Base-by-base conservation (phyloP, 805 yeast species). In the Hanseniaspora opuntiae region DNA sequence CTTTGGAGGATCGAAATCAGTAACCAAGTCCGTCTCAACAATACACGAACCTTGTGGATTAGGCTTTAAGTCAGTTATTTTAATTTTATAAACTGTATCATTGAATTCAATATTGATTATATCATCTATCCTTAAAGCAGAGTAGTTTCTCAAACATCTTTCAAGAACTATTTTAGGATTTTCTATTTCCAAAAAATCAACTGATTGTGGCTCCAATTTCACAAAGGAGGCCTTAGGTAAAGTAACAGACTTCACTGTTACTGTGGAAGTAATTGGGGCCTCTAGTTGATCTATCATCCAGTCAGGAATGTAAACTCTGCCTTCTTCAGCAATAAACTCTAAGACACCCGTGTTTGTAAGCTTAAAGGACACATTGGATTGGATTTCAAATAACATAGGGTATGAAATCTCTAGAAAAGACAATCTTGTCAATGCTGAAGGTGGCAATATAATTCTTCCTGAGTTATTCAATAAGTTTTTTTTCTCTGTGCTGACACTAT, bases 1-100 rank as follows among this genome's bases (percentile, higher is more conserved):
- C 5, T 90, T 96, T 0, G 99, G 99, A 2, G 98, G 96, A 1
- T 97, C 97, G 71, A 93, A 93, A 64, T 93, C 99, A 0, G 97
- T 95, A 56, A 86, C 95, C 57, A 93, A 73, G 70, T 93, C 98
- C 0, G 98, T 93, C 65, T 93, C 99, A 28, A 93, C 86, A 5
- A 93, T 96, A 72, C 97, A 90, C 35, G 76, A 70, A 8, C 71
- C 69, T 7, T 66, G 60, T 1, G 79, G 73, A 51, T 82, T 85
- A 0, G 97, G 97, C 61, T 86, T 86, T 28, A 80, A 86, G 61
- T 93, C 97, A 45, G 90, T 70, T 19, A 93, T 89, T 63, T 81
- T 84, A 56, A 93, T 87, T 24, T 81, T 82, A 63, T 78, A 93
- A 2, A 78, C 70, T 22, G 82, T 77, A 58, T 84, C 84, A 63